Percentiles rank a stretch among this genome's conserved stretches.
phyloP scores from a whole-genome alignment of 306 rosid species.

The Cercis canadensis region DNA sequence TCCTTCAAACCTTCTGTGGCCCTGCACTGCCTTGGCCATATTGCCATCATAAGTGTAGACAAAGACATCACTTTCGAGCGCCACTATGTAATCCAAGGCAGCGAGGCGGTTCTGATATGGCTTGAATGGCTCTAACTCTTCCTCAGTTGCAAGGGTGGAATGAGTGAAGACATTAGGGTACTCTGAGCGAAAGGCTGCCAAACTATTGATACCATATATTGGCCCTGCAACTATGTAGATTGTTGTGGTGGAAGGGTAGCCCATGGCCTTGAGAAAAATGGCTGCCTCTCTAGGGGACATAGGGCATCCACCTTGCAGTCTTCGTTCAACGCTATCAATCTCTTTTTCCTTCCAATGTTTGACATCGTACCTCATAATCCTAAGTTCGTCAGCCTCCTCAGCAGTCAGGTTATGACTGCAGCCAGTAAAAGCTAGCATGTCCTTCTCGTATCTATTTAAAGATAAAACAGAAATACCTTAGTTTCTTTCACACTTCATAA shows the following conservation, averaged over 20 bases:
- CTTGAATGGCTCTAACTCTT: constrained; percentile 79
- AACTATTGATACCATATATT: constrained; percentile 81
- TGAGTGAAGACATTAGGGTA: constrained; percentile 86
- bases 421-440: constrained; percentile 98
- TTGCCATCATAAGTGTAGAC: constrained; percentile 96
- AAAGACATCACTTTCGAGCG: constrained; percentile 91
- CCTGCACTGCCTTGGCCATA: constrained; percentile 99
- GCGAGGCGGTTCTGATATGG: constrained; percentile 94
- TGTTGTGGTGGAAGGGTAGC: constrained; percentile 89
- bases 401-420: constrained; percentile 90
- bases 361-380: constrained; percentile 82
- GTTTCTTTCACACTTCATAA: neutral
- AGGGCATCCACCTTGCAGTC: constrained; percentile 94
- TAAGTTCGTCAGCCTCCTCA: constrained; percentile 75
- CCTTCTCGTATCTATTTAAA: constrained; percentile 87
- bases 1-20: constrained; percentile 92
- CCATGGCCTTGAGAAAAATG: constrained; percentile 92
- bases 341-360: constrained; percentile 99
- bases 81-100: constrained; percentile 88
- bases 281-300: constrained; percentile 98
- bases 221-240: constrained; percentile 98
- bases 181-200: constrained; percentile 66
- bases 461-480: neutral
- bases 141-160: constrained; percentile 82
- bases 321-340: constrained; percentile 70